phyloP scores from a whole-genome alignment of 139 green algal species.

The Diplosphaera chodatii region DNA sequence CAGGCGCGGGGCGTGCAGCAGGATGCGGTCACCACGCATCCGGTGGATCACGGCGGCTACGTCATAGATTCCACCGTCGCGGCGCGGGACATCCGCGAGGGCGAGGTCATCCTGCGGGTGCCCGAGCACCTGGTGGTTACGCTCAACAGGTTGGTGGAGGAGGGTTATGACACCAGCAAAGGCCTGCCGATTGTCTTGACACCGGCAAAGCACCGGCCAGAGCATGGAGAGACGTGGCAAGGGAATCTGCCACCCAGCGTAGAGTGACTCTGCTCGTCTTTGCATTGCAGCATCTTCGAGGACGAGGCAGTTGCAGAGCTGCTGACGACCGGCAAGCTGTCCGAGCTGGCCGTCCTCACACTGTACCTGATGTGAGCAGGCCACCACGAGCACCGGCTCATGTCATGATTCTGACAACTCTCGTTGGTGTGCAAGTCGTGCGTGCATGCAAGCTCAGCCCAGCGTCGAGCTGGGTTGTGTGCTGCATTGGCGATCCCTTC shows the following conservation, averaged over 20 bases:
- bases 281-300: neutral
- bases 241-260: too few relatives aligned
- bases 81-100: slow-evolving; percentile 24
- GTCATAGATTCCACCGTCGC: slow-evolving; percentile 47
- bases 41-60: slow-evolving; percentile 9
- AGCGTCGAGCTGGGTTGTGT: too few relatives aligned
- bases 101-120: slow-evolving; percentile 67
- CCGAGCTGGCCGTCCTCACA: slow-evolving; percentile 80
- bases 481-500: too few relatives aligned
- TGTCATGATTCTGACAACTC: too few relatives aligned
- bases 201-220: too few relatives aligned
- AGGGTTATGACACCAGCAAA: too few relatives aligned
- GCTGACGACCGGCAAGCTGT: slow-evolving; percentile 87
- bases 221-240: too few relatives aligned
- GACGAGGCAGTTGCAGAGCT: slow-evolving; percentile 66
- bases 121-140: slow-evolving; percentile 80
- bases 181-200: too few relatives aligned
- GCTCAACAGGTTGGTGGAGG: slow-evolving; percentile 76
- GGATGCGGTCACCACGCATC: slow-evolving; percentile 11
- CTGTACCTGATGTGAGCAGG: slow-evolving; percentile 82
- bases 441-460: too few relatives aligned
- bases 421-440: too few relatives aligned
- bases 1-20: slow-evolving; percentile 29
- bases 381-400: too few relatives aligned
- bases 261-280: too few relatives aligned